Conservation (phyloP, 768 basidiomycete genomes). For the Udeniomyces megalosporus region DNA sequence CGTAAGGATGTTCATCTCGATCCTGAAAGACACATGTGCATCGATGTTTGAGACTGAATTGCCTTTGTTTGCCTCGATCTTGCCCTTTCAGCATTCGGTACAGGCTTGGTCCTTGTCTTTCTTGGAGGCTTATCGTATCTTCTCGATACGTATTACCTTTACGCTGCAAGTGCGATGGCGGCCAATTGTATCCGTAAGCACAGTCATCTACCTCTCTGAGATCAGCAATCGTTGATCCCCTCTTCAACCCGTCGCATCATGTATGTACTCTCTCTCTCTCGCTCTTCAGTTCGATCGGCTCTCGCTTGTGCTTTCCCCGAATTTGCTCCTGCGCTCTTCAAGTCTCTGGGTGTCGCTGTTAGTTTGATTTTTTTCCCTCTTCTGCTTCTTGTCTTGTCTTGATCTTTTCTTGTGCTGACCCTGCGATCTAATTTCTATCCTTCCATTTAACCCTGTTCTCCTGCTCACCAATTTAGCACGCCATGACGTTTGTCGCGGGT, state of each 20-base stretch:
- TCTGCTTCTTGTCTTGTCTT: not conserved
- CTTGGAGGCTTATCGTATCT: constrained; percentile 51
- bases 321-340: constrained; percentile 35
- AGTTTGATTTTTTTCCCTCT: not conserved
- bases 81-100: no score
- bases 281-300: no score
- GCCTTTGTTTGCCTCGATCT: no score
- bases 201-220: no score
- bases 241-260: no score
- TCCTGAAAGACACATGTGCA: not conserved
- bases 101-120: constrained; percentile 32
- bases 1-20: constrained; percentile 41
- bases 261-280: no score
- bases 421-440: not conserved
- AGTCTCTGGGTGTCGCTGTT: constrained; percentile 35
- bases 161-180: constrained; percentile 50
- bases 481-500: constrained; percentile 41
- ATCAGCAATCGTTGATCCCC: no score
- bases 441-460: not conserved
- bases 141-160: constrained; percentile 52
- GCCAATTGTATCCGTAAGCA: constrained; percentile 49
- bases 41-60: no score
- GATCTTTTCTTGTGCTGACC: not conserved
- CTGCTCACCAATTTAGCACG: constrained; percentile 29
- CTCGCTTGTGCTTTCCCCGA: no score